phyloP scores from a whole-genome alignment of 2,329 filamentous ascomycete genomes.

The Aschersonia sp. region DNA sequence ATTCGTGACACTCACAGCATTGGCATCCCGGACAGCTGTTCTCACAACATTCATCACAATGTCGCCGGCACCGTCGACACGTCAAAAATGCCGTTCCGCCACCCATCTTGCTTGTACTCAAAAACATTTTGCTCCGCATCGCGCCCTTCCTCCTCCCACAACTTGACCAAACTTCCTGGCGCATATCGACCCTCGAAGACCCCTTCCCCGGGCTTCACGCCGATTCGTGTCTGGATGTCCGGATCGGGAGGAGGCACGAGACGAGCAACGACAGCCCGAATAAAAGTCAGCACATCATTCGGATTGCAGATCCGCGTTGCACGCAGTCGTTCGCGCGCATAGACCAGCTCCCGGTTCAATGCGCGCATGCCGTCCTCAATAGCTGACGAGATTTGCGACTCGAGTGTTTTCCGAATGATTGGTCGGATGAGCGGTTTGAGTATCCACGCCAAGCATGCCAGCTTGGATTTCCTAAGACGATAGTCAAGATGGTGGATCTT shows the following conservation, averaged over 20 bases:
- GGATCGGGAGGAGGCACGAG: conserved; percentile 59
- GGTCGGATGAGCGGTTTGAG: conserved; percentile 74
- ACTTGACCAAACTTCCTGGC: conserved; percentile 72
- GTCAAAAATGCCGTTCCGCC: conserved; percentile 77
- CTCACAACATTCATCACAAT: background rate
- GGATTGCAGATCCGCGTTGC: conserved; percentile 73
- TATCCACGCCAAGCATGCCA: conserved; percentile 67
- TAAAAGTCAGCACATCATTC: conserved; percentile 65
- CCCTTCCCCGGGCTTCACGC: conserved; percentile 42
- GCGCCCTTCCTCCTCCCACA: conserved; percentile 74
- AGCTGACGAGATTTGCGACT: conserved; percentile 59
- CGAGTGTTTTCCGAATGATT: conserved; percentile 63
- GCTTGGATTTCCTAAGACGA: conserved; percentile 57
- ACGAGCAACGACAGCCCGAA: conserved; percentile 67
- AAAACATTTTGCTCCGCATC: conserved; percentile 60
- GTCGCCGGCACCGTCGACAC: conserved; percentile 19
- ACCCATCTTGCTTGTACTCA: conserved; percentile 56
- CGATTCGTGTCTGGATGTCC: conserved; percentile 60
- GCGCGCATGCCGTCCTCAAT: conserved; percentile 57
- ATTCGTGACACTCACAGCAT: too few relatives aligned
- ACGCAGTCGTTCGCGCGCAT: conserved; percentile 70
- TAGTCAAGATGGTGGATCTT: conserved; percentile 81
- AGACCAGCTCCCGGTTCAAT: conserved; percentile 75
- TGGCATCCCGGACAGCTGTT: background rate
- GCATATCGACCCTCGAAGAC: conserved; percentile 77